Percentiles rank a stretch among this genome's conserved stretches.
phyloP scores from a whole-genome alignment of 805 yeast species.

The Candida sithepensis region DNA sequence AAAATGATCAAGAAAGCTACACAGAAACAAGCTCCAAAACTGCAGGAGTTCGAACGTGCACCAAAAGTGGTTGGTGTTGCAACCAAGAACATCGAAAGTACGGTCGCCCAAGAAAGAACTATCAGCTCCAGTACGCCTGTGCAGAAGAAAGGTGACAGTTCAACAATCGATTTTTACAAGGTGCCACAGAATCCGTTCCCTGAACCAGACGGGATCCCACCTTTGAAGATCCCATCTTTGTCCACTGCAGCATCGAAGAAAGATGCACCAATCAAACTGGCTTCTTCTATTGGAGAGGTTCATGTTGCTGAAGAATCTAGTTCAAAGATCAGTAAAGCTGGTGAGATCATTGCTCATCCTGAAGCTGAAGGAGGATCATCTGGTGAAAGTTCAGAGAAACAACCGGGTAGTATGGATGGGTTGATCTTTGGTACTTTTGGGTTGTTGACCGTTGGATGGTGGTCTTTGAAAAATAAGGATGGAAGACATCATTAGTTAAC shows the following conservation, averaged over 20 bases:
- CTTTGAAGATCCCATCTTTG: slow-evolving; percentile 26
- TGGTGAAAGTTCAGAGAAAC: neutral
- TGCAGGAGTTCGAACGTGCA: neutral
- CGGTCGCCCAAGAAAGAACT: slow-evolving; percentile 10
- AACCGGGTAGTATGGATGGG: slow-evolving; percentile 13
- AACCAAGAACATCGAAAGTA: neutral
- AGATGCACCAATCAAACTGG: slow-evolving; percentile 5
- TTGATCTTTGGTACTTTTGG: slow-evolving; percentile 26
- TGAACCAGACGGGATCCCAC: slow-evolving; percentile 21
- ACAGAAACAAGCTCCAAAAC: slow-evolving; percentile 1
- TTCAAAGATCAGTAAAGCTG: slow-evolving; percentile 14
- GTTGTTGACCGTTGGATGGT: slow-evolving; percentile 30
- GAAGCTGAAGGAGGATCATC: slow-evolving; percentile 2
- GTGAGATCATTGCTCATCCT: slow-evolving; percentile 12
- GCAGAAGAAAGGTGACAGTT: slow-evolving; percentile 50
- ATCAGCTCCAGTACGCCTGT: slow-evolving; percentile 21
- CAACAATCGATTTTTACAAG: slow-evolving; percentile 55
- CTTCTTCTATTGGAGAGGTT: slow-evolving; percentile 7
- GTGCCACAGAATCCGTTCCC: slow-evolving; percentile 36
- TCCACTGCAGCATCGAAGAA: slow-evolving; percentile 26
- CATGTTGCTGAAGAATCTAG: slow-evolving; percentile 9
- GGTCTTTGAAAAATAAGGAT: slow-evolving; percentile 26
- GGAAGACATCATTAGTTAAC: too few species aligned
- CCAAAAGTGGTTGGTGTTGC: slow-evolving; percentile 2
- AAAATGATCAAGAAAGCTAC: neutral